Conservation (phyloP, 495 filamentous ascomycete species). For the Podospora anserina region DNA sequence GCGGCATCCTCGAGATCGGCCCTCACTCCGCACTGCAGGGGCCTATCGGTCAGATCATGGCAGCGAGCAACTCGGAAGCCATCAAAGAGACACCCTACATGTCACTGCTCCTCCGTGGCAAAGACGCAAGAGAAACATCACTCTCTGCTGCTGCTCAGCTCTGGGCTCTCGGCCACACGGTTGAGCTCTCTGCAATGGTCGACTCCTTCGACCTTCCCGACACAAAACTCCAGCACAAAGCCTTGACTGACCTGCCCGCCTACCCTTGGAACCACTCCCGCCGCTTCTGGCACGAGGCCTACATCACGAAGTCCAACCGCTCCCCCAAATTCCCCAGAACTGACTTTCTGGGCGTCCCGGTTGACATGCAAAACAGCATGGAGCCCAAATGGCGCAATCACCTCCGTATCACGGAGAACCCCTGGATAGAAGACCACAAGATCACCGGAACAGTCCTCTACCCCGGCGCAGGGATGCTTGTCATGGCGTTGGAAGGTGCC, state of each 20-base stretch:
- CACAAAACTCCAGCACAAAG: constrained; percentile 3
- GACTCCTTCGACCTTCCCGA: background rate
- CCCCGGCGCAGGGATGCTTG: constrained; percentile 45
- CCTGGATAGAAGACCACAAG: constrained; percentile 47
- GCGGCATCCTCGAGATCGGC: constrained; percentile 43
- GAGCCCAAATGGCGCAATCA: constrained; percentile 50
- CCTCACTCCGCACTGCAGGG: constrained; percentile 49
- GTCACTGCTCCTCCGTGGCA: constrained; percentile 19
- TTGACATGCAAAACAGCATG: constrained; percentile 31
- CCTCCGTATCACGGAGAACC: constrained; percentile 35
- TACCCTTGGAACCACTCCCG: constrained; percentile 38
- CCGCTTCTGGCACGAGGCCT: constrained; percentile 44
- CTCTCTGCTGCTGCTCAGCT: constrained; percentile 32
- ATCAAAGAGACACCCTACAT: constrained; percentile 16
- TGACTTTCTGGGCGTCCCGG: constrained; percentile 43
- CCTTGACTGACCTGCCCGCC: constrained; percentile 33
- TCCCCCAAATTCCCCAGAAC: constrained; percentile 39
- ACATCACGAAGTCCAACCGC: constrained; percentile 37
- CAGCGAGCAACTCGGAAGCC: constrained; percentile 8
- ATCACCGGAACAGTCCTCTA: constrained; percentile 41
- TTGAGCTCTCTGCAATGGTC: constrained; percentile 38
- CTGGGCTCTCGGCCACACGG: constrained; percentile 31
- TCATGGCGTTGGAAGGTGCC: constrained; percentile 48
- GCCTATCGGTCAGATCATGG: constrained; percentile 24
- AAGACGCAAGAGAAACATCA: constrained; percentile 23